A percentile compares a stretch with the other conserved stretches of the same genome.
phyloP scores from a whole-genome alignment of 805 yeast genomes.

The Kregervanrija fluxuum region DNA sequence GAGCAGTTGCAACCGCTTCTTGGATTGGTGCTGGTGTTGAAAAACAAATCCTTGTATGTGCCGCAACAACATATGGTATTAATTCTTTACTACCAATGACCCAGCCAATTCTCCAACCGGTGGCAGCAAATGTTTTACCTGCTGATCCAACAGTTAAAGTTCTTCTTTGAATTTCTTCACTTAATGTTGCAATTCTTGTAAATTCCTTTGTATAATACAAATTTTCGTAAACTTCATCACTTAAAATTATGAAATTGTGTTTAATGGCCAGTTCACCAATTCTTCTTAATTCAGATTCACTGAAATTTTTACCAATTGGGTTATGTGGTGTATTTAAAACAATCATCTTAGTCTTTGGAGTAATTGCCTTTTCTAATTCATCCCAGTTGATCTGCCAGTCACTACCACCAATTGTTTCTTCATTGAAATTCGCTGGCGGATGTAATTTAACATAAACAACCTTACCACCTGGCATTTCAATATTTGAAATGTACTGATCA shows the following conservation, averaged over 20 bases:
- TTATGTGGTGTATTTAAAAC: slow-evolving; percentile 93
- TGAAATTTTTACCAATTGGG: slow-evolving; percentile 89
- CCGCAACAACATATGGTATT: slow-evolving; percentile 73
- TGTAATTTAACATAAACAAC: slow-evolving; percentile 80
- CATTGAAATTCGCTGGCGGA: slow-evolving; percentile 68
- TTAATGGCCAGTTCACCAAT: slow-evolving; percentile 82
- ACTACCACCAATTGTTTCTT: slow-evolving; percentile 60
- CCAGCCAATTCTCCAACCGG: slow-evolving; percentile 99
- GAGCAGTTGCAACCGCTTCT: slow-evolving; percentile 81
- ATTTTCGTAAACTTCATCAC: slow-evolving; percentile 95
- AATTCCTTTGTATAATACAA: slow-evolving; percentile 60
- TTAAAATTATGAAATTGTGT: slow-evolving; percentile 71
- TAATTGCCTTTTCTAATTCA: slow-evolving; percentile 65
- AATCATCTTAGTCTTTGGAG: slow-evolving; percentile 72
- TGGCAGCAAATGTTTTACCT: slow-evolving; percentile 97
- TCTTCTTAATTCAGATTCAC: slow-evolving; percentile 60
- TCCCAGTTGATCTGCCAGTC: slow-evolving; percentile 86
- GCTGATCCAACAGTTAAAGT: slow-evolving; percentile 94
- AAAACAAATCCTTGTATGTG: slow-evolving; percentile 93
- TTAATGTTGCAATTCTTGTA: slow-evolving; percentile 75
- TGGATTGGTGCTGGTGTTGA: slow-evolving; percentile 87
- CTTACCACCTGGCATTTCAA: slow-evolving; percentile 89
- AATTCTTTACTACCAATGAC: slow-evolving; percentile 80
- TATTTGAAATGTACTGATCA: slow-evolving; percentile 92
- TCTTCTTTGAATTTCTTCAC: slow-evolving; percentile 59